Conservation (phyloP, 345 rosid species). For the Theobroma cacao region DNA sequence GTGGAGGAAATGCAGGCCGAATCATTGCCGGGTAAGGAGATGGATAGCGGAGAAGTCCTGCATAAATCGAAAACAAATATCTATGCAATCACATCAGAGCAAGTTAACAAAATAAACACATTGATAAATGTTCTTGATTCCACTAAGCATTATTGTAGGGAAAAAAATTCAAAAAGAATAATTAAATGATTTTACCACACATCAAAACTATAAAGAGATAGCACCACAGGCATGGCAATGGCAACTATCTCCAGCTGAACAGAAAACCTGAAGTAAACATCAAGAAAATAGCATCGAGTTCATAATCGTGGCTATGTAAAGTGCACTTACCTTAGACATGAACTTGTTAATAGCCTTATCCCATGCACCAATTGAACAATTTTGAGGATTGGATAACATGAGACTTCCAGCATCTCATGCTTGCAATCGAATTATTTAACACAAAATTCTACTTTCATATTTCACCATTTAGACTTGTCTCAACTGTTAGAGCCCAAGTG, state of each 20-base stretch:
- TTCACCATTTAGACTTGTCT: slow-evolving; percentile 32
- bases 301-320: slow-evolving; percentile 47
- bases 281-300: slow-evolving; percentile 55
- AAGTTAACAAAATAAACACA: slow-evolving; percentile 35
- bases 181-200: slow-evolving; percentile 79
- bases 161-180: slow-evolving; percentile 29
- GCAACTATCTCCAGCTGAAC: slow-evolving; percentile 90
- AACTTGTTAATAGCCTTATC: slow-evolving; percentile 47
- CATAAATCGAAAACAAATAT: slow-evolving; percentile 46
- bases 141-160: slow-evolving; percentile 24
- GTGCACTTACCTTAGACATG: slow-evolving; percentile 62
- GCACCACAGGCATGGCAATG: slow-evolving; percentile 83
- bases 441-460: slow-evolving; percentile 28
- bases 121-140: slow-evolving; percentile 8
- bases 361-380: slow-evolving; percentile 51
- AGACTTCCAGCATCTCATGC: slow-evolving; percentile 49
- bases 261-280: slow-evolving; percentile 88
- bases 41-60: slow-evolving; percentile 83
- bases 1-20: slow-evolving; percentile 80
- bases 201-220: slow-evolving; percentile 84
- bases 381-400: slow-evolving; percentile 43
- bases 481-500: slow-evolving; percentile 36
- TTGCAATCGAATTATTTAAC: slow-evolving; percentile 33
- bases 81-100: slow-evolving; percentile 67
- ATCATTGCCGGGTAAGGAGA: slow-evolving; percentile 66